Percentiles rank a stretch among this genome's conserved stretches.
Conservation (phyloP, 169 alveolate genomes). For the Plasmodium reichenowi region DNA sequence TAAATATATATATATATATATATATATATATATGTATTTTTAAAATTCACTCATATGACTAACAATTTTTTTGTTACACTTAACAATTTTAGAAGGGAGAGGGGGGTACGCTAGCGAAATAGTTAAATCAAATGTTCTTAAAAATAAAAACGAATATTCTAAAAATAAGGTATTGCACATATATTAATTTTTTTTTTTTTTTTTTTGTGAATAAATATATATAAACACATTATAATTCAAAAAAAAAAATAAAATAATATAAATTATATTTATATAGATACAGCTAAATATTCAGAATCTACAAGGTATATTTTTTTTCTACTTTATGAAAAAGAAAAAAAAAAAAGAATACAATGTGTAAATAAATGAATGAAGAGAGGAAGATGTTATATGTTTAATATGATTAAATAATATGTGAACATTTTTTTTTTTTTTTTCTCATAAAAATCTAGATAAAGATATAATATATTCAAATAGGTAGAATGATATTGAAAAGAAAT, state of each 20-base stretch:
- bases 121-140: conserved; percentile 15
- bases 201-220: not conserved
- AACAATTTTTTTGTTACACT: not conserved
- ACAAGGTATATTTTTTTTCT: conserved; percentile 33
- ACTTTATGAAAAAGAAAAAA: not conserved
- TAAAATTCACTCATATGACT: not conserved
- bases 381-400: too few relatives aligned
- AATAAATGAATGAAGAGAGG: too few relatives aligned
- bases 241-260: not conserved
- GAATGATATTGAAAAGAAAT: too few relatives aligned
- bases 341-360: too few relatives aligned
- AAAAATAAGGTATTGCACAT: conserved; percentile 28
- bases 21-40: not conserved
- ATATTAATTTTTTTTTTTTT: not conserved
- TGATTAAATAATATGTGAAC: too few relatives aligned
- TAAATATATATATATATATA: not conserved
- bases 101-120: conserved; percentile 75
- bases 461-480: too few relatives aligned
- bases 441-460: too few relatives aligned
- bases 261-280: not conserved
- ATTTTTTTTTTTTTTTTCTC: too few relatives aligned
- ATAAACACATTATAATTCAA: not conserved
- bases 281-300: conserved; percentile 32
- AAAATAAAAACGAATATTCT: conserved; percentile 38
- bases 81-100: conserved; percentile 45